Evolutionary conservation across 305 asterid genomes (phyloP).

Genomic region (Solanum chacoense): DNA sequence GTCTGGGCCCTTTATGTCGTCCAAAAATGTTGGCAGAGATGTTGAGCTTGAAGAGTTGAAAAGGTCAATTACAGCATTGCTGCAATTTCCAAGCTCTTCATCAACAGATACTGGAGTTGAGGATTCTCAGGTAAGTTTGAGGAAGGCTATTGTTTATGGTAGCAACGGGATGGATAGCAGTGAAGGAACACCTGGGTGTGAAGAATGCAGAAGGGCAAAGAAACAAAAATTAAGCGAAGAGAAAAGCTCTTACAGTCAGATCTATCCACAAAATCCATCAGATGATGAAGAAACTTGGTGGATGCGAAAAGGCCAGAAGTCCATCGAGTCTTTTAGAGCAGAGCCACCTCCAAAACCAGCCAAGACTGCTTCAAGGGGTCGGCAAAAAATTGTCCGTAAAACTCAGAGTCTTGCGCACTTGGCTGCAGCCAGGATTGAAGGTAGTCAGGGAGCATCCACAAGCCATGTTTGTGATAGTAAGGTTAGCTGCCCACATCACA

Average conservation of each 20-base stretch:
- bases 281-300: constrained; percentile 94
- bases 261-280: constrained; percentile 23
- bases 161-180: constrained; percentile 34
- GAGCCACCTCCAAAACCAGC: constrained; percentile 90
- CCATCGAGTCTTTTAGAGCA: constrained; percentile 50
- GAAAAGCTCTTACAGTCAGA: constrained; percentile 39
- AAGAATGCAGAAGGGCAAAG: constrained; percentile 85
- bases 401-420: constrained; percentile 93
- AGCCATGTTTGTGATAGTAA: constrained; percentile 89
- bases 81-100: constrained; percentile 50
- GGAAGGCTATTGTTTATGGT: constrained; percentile 33
- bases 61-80: constrained; percentile 48
- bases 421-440: constrained; percentile 93
- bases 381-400: constrained; percentile 88
- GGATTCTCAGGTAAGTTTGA: constrained; percentile 41
- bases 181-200: constrained; percentile 88
- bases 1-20: constrained; percentile 21
- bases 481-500: constrained; percentile 75
- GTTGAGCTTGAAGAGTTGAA: constrained; percentile 63
- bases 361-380: constrained; percentile 71
- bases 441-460: constrained; percentile 97
- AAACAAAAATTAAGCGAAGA: constrained; percentile 78
- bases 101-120: constrained; percentile 40
- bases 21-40: constrained; percentile 23
- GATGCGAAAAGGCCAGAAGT: constrained; percentile 67